Conservation (phyloP, 2,329 filamentous ascomycete genomes). For the Colletotrichum sp. region DNA sequence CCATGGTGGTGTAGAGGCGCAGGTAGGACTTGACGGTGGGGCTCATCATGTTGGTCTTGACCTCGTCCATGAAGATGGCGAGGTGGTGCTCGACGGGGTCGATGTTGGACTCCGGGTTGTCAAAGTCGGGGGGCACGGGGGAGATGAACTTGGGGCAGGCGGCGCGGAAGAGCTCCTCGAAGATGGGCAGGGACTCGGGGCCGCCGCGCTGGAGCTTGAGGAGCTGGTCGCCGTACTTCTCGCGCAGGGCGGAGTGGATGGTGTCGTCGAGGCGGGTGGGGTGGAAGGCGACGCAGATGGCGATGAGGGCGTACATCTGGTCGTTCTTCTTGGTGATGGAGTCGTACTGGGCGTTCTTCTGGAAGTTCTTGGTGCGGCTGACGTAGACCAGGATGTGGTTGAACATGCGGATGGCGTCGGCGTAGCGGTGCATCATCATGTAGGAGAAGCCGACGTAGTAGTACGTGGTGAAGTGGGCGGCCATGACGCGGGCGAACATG, state of each 20-base stretch:
- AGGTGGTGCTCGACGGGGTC: constrained; percentile 98
- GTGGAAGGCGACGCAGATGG: constrained; percentile 98
- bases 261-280: constrained; percentile 97
- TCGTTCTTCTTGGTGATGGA: constrained; percentile 99
- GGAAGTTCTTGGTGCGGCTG: constrained; percentile 99
- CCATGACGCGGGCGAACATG: constrained; percentile 99
- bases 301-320: constrained; percentile 99
- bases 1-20: constrained; percentile 99
- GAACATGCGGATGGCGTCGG: constrained; percentile 99
- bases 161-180: constrained; percentile 96
- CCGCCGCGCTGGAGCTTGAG: constrained; percentile 95
- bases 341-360: constrained; percentile 98
- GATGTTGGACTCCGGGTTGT: constrained; percentile 93
- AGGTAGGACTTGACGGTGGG: constrained; percentile 98
- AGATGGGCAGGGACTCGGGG: constrained; percentile 92
- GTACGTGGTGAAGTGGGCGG: constrained; percentile 99
- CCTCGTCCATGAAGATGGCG: constrained; percentile 98
- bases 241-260: constrained; percentile 95
- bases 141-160: constrained; percentile 99
- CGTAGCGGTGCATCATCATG: constrained; percentile 99
- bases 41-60: constrained; percentile 98
- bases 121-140: constrained; percentile 95
- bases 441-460: constrained; percentile 99
- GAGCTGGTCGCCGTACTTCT: constrained; percentile 99
- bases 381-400: constrained; percentile 99